Evolutionary conservation across 164 flowering plant genomes (phyloP).

Genomic region (Hamamelis virginiana): DNA sequence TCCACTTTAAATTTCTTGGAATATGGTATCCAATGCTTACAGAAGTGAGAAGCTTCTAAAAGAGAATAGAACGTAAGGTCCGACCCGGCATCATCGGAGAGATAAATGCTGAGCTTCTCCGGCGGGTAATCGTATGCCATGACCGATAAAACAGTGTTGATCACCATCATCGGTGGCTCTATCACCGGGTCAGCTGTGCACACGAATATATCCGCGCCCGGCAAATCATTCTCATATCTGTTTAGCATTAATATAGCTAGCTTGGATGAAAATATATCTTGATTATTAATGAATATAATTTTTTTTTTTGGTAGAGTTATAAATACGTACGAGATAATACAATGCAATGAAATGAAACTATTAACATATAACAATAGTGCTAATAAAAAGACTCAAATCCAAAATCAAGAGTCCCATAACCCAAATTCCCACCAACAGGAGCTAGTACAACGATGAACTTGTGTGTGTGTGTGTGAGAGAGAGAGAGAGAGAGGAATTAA

Average conservation of each 20-base stretch:
- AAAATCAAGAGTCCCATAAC: too few species aligned
- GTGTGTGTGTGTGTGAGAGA: too few species aligned
- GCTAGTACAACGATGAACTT: too few species aligned
- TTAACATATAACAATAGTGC: too few species aligned
- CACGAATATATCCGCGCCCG: constrained; percentile 31
- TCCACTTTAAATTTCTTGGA: constrained; percentile 28
- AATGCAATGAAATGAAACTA: too few species aligned
- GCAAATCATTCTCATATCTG: constrained; percentile 26
- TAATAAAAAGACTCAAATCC: too few species aligned
- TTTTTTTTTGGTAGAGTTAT: too few species aligned
- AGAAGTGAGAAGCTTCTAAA: constrained; percentile 23
- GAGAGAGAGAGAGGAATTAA: too few species aligned
- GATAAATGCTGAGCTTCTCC: constrained; percentile 27
- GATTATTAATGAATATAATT: too few species aligned
- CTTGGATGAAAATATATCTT: background rate
- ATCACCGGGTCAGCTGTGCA: constrained; percentile 33
- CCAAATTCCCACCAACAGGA: too few species aligned
- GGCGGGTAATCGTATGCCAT: constrained; percentile 33
- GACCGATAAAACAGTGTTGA: constrained; percentile 31
- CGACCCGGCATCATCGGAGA: constrained; percentile 36
- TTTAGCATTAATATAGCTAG: background rate
- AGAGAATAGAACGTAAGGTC: constrained; percentile 27
- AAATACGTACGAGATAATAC: too few species aligned
- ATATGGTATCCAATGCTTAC: constrained; percentile 30
- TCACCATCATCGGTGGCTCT: constrained; percentile 35